Base-by-base conservation (phyloP, 768 basidiomycete species). In the Lactarius vividus region DNA sequence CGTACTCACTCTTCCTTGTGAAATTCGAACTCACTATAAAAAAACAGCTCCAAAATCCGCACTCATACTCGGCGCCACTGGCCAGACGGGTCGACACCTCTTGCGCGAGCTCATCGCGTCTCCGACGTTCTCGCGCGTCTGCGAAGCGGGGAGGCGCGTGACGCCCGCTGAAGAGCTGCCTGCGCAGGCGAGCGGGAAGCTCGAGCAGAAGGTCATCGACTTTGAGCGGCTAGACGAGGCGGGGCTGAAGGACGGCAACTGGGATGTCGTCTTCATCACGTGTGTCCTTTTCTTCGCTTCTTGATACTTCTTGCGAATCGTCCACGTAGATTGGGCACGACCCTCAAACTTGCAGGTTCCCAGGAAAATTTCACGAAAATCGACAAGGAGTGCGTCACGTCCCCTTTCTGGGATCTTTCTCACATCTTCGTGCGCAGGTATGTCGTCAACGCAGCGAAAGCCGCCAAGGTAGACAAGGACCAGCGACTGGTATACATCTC, bases 251-350 rank as follows among this genome's bases (percentile, higher is more conserved):
- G 78, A 82, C 0, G 83, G 80, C 10, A 83, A 82, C 53, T 91
- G 88, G 86, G 89, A 92, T 74, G 85, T 88, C 26, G 86, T 94
- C 0, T 88, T 86, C 71, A 84, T 94, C 66, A 81, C 89, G 79
- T 87, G 65, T 55, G 84, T 81, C 23, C 8, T 35, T 33, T 15
- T 15, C 1, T 33, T 16, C 9, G 28, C 11, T 31, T 31, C 16
- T 33, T 29, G 40, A 13, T n/a, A 35, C 4, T n/a, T 37, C 13
- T 37, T 40, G 16, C 20, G 26, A 53, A 3, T 9, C 7, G 33
- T 28, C 29, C 23, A 18, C 59, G 28, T 65, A 86, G 85, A 2
- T 75, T 93, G 10, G 92, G 91, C 9, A 92, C 91, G 23, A 86
- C 85, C 15, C 79, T 76, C 29, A 83, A 80, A 18, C 65, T 37